Evolutionary conservation across 257 asterid species (phyloP).

Genomic region (Coffea eugenioides): DNA sequence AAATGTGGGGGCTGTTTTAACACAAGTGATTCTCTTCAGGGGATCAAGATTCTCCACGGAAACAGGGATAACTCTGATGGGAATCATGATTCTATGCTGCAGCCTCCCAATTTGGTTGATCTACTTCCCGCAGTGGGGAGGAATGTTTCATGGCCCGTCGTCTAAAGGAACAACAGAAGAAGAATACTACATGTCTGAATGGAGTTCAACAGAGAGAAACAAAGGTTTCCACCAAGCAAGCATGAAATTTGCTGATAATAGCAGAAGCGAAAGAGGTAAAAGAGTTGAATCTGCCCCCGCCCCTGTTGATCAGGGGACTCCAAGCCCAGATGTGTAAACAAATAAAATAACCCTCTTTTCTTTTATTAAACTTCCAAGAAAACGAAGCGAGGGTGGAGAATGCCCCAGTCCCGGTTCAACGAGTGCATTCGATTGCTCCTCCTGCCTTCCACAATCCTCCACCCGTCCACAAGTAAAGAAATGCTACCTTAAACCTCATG

Average conservation of each 20-base stretch:
- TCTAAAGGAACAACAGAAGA: conserved; percentile 56
- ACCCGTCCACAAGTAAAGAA: too few species aligned
- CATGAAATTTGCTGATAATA: conserved; percentile 73
- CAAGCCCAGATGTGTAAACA: conserved; percentile 20
- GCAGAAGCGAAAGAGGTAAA: conserved; percentile 60
- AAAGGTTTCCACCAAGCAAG: conserved; percentile 60
- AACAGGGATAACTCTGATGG: conserved; percentile 70
- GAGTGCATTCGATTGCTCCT: neutral
- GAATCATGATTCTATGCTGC: conserved; percentile 75
- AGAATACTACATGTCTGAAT: conserved; percentile 77
- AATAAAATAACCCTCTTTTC: neutral
- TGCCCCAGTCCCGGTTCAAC: neutral
- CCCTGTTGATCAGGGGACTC: conserved; percentile 26
- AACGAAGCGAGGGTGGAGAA: neutral
- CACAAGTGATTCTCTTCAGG: conserved; percentile 77
- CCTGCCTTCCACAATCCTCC: too few species aligned
- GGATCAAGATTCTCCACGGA: conserved; percentile 70
- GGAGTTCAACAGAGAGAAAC: conserved; percentile 54
- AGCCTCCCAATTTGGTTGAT: conserved; percentile 43
- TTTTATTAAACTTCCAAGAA: too few species aligned
- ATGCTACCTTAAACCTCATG: too few species aligned
- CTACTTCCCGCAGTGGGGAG: conserved; percentile 96
- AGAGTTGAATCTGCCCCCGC: conserved; percentile 29
- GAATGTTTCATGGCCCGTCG: conserved; percentile 70
- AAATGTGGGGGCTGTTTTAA: conserved; percentile 66